Base-by-base conservation (phyloP, 139 green algal genomes). In the Closterium sp. region DNA sequence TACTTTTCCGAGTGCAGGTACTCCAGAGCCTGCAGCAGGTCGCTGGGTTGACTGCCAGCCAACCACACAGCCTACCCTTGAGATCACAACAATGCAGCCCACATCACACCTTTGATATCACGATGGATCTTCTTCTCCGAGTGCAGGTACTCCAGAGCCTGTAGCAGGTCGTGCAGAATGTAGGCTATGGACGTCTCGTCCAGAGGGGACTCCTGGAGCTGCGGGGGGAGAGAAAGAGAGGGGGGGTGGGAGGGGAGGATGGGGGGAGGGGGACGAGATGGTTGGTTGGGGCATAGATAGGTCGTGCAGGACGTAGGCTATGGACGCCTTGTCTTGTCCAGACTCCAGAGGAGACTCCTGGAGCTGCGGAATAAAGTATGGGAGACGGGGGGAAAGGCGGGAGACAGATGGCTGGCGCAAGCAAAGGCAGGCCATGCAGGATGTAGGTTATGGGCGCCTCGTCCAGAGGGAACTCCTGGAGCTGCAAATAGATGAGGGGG, bases 1-100 rank as follows among this genome's bases (percentile, higher is more conserved):
- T 97, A 96, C 32, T 96, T 93, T 90, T 98, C 94, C 0, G 69
- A 69, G 91, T 99, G 98, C 76, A 99, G 95, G 94, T 99, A 99
- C 21, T 94, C 92, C 38, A 95, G 38, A 66, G 91, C 94, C 10
- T 89, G 36, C n/a, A 95, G 87, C 28, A 95, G 36, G 33, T 94
- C 92, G 21, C 92, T 76, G 55, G 4, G 25, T 76, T 1, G 3
- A 12, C 38, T 6, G 1, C 38, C n/a, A n/a, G 2, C 38, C 4
- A 8, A 66, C 38, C 3, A 23, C 38, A 12, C 38, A 76, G n/a
- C n/a, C 12, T 76, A 76, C 55, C 12, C n/a, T n/a, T n/a, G n/a
- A 28, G 16, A 76, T 28, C 55, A 76, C 55, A 76, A 76, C 4
- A 10, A 76, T 5, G 55, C 55, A 76, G 12, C 16, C 55, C 55